Evolutionary conservation across 345 rosid genomes (phyloP), one percentile per base, ranked within the genome.

Genomic region (Hibiscus tridactylites): DNA sequence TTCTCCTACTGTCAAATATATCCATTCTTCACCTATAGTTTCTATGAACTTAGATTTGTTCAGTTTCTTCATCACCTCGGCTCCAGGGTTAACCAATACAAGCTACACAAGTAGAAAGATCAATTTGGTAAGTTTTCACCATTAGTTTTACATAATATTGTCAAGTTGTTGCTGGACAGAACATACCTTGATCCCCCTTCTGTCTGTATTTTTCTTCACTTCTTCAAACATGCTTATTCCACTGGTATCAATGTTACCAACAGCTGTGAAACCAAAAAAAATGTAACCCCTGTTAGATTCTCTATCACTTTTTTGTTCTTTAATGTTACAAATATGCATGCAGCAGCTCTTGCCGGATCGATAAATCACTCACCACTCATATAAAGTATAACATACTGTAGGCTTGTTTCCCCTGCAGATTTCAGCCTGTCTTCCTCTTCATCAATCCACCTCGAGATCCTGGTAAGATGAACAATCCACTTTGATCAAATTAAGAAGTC

Each of bases 211-310:
- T 74, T 87, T 90, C 81, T 84, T 85, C 19, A 83, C 72, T 78
- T 91, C 98, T 65, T 91, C 97, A n/a, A 93, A 80, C 98, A 90
- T 93, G 87, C 97, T 83, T 71, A 93, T 76, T 19, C 98, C 98
- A 73, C 98, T 93, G 31, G 98, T 88, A 80, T 93, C 98, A 28
- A 91, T 93, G 83, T 88, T 90, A 26, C 96, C 96, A 73, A 93
- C 91, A 72, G 87, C 96, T 93, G 85, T 75, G 12, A 65, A 56
- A 47, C 47, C 66, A 78, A 2, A n/a, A 50, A 42, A 24, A 61
- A 21, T 53, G 47, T 13, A 37, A 15, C 9, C 46, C 47, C 71
- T 31, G 44, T 70, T 2, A 42, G 28, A 46, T 75, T 44, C 47
- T 10, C 47, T 10, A 44, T 53, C 4, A 5, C 46, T 9, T 49